phyloP scores from a whole-genome alignment of 352 stramenopile genomes.

The Globisporangium middletonii region DNA sequence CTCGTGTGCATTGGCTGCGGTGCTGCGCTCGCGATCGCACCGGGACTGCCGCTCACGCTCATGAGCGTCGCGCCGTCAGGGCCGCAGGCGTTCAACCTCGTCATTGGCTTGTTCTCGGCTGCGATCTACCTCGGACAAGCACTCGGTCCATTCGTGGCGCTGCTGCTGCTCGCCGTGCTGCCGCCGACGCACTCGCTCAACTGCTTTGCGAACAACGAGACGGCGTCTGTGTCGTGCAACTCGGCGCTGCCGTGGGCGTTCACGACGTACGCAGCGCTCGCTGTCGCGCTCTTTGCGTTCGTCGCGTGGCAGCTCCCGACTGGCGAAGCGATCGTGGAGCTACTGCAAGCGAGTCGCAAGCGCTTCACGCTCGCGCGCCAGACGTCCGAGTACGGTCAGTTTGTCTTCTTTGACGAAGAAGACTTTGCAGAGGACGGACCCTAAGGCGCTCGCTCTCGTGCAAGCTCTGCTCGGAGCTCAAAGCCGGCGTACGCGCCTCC shows the following conservation, averaged over 20 bases:
- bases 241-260: constrained; percentile 65
- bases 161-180: constrained; percentile 41
- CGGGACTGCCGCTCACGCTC: constrained; percentile 52
- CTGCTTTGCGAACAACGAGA: constrained; percentile 23
- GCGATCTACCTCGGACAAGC: constrained; percentile 67
- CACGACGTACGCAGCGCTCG: constrained; percentile 37
- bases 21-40: constrained; percentile 48
- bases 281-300: constrained; percentile 23
- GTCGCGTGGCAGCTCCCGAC: constrained; percentile 29
- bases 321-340: constrained; percentile 21
- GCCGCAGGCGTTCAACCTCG: constrained; percentile 43
- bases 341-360: constrained; percentile 29
- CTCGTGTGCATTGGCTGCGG: constrained; percentile 55
- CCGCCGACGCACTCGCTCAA: constrained; percentile 33
- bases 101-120: constrained; percentile 61
- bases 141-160: constrained; percentile 49
- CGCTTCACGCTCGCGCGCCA: constrained; percentile 47
- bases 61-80: constrained; percentile 35
- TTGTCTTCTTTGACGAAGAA: constrained; percentile 70
- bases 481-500: too few species aligned
- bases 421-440: constrained; percentile 20
- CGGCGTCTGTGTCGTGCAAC: constrained; percentile 23
- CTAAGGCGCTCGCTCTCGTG: too few species aligned
- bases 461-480: too few species aligned
- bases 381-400: constrained; percentile 68